Conservation (phyloP, 1,139 yeast species). For the Yamadazyma siamensis region DNA sequence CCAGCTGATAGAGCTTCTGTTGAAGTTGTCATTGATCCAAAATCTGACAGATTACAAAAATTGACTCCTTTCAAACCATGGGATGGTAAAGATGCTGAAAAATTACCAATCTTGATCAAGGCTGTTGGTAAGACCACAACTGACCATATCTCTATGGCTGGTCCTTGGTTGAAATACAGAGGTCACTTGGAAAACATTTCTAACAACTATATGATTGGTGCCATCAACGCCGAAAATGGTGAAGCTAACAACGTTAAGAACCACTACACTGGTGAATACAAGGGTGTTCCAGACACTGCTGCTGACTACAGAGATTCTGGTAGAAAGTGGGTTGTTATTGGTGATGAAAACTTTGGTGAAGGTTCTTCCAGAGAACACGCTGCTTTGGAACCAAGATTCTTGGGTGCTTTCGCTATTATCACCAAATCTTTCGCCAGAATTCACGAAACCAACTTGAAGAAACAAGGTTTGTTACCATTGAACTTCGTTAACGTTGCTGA, state of each 20-base stretch:
- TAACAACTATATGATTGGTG: slow-evolving; percentile 99
- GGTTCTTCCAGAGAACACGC: slow-evolving; percentile 99
- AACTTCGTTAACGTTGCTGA: slow-evolving; percentile 86
- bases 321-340: slow-evolving; percentile 94
- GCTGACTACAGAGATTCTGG: slow-evolving; percentile 92
- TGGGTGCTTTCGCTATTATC: slow-evolving; percentile 96
- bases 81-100: slow-evolving; percentile 92
- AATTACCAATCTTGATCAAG: slow-evolving; percentile 92
- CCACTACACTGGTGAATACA: slow-evolving; percentile 87
- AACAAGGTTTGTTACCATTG: slow-evolving; percentile 74
- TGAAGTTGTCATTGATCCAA: slow-evolving; percentile 74
- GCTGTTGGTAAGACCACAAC: slow-evolving; percentile 98
- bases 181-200: slow-evolving; percentile 99
- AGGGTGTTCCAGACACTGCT: slow-evolving; percentile 96
- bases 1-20: slow-evolving; percentile 82
- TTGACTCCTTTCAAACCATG: slow-evolving; percentile 58
- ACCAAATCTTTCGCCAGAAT: slow-evolving; percentile 98
- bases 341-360: slow-evolving; percentile 99
- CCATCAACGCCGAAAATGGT: slow-evolving; percentile 93
- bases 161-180: slow-evolving; percentile 99
- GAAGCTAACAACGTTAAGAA: slow-evolving; percentile 92
- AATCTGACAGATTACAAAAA: slow-evolving; percentile 60
- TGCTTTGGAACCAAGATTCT: slow-evolving; percentile 98
- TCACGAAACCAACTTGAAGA: slow-evolving; percentile 53
- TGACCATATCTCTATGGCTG: slow-evolving; percentile 99